These are phyloP conservation scores for Candida parachauliodes DNA, from an alignment of 805 yeast genomes.

Conservation along the genomic window DNA sequence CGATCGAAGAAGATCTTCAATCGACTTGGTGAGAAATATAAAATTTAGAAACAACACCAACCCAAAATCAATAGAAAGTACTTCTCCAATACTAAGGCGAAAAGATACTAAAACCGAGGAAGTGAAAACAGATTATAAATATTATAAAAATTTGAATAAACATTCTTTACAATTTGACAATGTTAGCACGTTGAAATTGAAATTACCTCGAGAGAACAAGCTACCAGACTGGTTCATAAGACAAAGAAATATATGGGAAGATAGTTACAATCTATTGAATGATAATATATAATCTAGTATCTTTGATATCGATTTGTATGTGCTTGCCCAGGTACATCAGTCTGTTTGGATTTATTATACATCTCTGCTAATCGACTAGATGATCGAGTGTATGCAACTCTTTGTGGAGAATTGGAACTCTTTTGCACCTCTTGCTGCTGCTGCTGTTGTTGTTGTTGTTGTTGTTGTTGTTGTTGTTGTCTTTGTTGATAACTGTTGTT, in stretches of 20 bases:
- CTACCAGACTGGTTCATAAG: slow-evolving; percentile 75
- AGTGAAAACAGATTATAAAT: slow-evolving; percentile 25
- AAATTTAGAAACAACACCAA: slow-evolving; percentile 15
- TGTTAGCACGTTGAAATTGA: slow-evolving; percentile 39
- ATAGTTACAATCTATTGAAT: slow-evolving; percentile 7
- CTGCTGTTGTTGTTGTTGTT: slow-evolving; percentile 4
- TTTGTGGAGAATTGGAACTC: slow-evolving; percentile 3
- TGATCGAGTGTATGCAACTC: slow-evolving; percentile 17
- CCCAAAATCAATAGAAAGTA: slow-evolving; percentile 6
- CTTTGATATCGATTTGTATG: slow-evolving; percentile 17
- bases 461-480: slow-evolving; percentile 7
- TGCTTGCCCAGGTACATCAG: slow-evolving; percentile 31
- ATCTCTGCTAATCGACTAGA: slow-evolving; percentile 36
- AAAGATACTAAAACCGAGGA: slow-evolving; percentile 9
- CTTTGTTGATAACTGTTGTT: slow-evolving; percentile 13
- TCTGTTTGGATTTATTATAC: slow-evolving; percentile 39
- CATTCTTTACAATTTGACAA: slow-evolving; percentile 28
- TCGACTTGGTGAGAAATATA: slow-evolving; percentile 10
- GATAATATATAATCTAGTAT: not conserved
- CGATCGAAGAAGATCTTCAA: slow-evolving; percentile 19
- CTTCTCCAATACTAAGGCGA: slow-evolving; percentile 6
- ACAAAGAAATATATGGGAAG: slow-evolving; percentile 67
- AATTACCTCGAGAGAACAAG: slow-evolving; percentile 57
- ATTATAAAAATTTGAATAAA: slow-evolving; percentile 41
- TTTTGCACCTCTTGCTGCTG: not conserved